Percentiles rank a stretch among this genome's conserved stretches.
phyloP scores from a whole-genome alignment of 208 protist species.

The Trypanosomatidae sp. region DNA sequence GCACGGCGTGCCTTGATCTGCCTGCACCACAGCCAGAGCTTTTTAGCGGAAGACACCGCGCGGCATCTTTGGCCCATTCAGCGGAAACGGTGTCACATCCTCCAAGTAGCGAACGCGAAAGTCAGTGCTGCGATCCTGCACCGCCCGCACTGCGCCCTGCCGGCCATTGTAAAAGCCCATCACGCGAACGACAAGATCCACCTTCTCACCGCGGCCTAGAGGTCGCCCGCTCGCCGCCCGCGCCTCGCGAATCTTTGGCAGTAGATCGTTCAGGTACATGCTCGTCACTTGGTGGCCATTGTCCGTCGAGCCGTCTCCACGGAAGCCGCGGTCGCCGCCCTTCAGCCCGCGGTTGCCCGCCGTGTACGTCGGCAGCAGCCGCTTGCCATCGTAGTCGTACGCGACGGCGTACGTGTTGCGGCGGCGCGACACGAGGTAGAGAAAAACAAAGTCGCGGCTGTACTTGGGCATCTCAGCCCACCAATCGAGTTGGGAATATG shows the following conservation, averaged over 20 bases:
- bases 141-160: conserved; percentile 84
- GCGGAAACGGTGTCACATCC: conserved; percentile 90
- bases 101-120: conserved; percentile 85
- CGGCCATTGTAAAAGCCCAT: conserved; percentile 92
- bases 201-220: conserved; percentile 66
- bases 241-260: conserved; percentile 72
- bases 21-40: not conserved
- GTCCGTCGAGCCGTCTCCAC: conserved; percentile 79
- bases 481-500: conserved; percentile 83
- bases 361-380: conserved; percentile 79
- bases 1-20: not conserved
- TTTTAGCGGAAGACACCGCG: conserved; percentile 75
- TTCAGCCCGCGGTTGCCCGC: conserved; percentile 88
- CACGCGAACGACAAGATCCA: conserved; percentile 88
- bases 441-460: conserved; percentile 76
- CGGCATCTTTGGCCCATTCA: conserved; percentile 91
- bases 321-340: conserved; percentile 83
- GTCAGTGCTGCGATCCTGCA: conserved; percentile 77
- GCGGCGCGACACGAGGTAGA: conserved; percentile 83
- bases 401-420: conserved; percentile 90
- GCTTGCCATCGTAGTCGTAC: conserved; percentile 83
- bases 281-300: conserved; percentile 89
- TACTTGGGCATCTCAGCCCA: conserved; percentile 93
- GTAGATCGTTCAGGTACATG: conserved; percentile 85
- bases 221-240: conserved; percentile 54